Evolutionary conservation across 441 rosid genomes (phyloP), one percentile per base, ranked within the genome.

Genomic region (Arabidopsis hybrid): DNA sequence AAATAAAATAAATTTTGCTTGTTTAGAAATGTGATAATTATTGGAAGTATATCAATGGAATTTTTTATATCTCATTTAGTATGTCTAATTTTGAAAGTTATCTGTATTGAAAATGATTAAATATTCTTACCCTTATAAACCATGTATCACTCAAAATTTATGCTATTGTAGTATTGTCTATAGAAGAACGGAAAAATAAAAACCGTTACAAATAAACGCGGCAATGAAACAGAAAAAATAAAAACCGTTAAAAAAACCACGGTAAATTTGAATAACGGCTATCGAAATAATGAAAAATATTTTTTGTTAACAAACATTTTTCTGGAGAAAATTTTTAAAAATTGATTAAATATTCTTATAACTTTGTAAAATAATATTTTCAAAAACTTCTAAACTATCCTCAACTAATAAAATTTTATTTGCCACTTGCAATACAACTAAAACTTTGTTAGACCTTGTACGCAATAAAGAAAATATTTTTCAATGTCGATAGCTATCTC

Each of bases 401-500:
- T 34, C 5, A 55, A 43, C 52, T 13, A 12, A 7, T 14, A 10
- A 14, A 31, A 42, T 13, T 4, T 4, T 18, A 13, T 55, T 31
- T 67, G 6, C 18, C 1, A 34, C 43, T 42, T 55, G 32, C 13
- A 0, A 42, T 9, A 55, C 18, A 51, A 56, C 34, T 18, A 16
- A 16, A 47, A 17, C 26, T 47, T 47, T 16, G 14, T 47, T 47
- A 21, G 6, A 63, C 53, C 70, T 72, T 32, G 26, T 35, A 29
- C 14, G 59, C 58, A 45, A 18, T 9, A 4, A 56, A 35, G 26
- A 21, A 21, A 1, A 55, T 43, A 46, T 5, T 10, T 14, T 26
- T 31, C 26, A 21, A 21, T 21, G 26, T 21, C 26, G 4, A 49
- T 66, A 49, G 67, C 49, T 67, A 74, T 67, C 68, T 29, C 31